Base-by-base conservation (phyloP, 495 filamentous ascomycete genomes). In the Astrocystis sublimbata region DNA sequence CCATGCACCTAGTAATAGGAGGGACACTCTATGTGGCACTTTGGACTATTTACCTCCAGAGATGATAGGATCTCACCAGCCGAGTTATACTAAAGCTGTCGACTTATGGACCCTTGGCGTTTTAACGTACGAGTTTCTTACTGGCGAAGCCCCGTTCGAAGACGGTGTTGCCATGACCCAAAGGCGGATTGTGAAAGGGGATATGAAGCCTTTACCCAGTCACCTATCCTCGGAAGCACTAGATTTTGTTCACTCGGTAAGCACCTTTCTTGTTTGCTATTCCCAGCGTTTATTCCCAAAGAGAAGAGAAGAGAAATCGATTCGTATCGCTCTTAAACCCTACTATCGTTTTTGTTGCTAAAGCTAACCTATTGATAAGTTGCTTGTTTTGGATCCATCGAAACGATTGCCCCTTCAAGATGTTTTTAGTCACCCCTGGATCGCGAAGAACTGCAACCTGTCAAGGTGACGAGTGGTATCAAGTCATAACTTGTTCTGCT, bases 31-130 rank as follows among this genome's bases (percentile, higher is more conserved):
- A 84, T 98, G 94, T 73, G 94, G 94, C 65, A 98, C 94, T 8
- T 83, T 97, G 23, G 94, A 98, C 75, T 97, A 98, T 71, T 82
- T 98, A 23, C 93, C 94, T 4, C 94, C 94, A 28, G 94, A 98
- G 85, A 98, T 98, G 94, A 83, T 36, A 36, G n/a, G n/a, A n/a
- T n/a, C n/a, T n/a, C n/a, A n/a, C n/a, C n/a, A n/a, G n/a, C n/a
- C n/a, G n/a, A 33, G 26, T 19, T 64, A 92, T 70, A 87, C 71
- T 58, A 87, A 91, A 66, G 89, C 89, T 67, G 88, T 92, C 10
- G 89, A 92, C 68, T 68, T 91, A 36, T 92, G 89, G 89, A 84
- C 83, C 65, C 74, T 92, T 56, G 89, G 89, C 36, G 89, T 92
- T 33, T 73, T 92, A 74, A 90, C 84, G 4, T 92, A 92, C 61